Base-by-base conservation (phyloP, 768 basidiomycete genomes). In the Leucosporidium yakuticum region DNA sequence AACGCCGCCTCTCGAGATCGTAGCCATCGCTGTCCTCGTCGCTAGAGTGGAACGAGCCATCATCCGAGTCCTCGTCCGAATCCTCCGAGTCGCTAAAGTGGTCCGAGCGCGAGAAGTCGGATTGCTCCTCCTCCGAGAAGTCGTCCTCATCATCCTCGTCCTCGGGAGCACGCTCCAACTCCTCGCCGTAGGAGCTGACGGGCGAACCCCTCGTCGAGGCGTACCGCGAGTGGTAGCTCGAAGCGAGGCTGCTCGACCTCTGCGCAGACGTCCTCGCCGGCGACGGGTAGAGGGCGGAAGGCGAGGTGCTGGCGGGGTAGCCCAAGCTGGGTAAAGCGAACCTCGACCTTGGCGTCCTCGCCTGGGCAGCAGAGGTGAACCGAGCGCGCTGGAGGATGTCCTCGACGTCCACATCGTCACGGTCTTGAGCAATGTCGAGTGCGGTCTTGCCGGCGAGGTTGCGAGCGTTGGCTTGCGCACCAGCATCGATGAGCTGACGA, bases 401-500 rank as follows among this genome's bases (percentile, higher is more conserved):
- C 49, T 77, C 77, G 39, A 80, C 77, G 50, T 79, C 77, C 47
- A 71, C 65, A 61, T 80, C 77, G 53, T 80, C 80, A 7, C 75
- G 68, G 15, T 77, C 70, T n/a, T 74, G 70, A 0, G 80, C 80
- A 20, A 81, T 76, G 56, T 80, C 79, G 19, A 79, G 71, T 4
- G 81, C 76, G 36, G 78, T 77, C 64, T 77, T 75, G 12, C 80
- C 80, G 20, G 78, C 77, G 7, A 73, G 68, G 2, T 78, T 80
- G 7, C 73, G 73, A 27, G 73, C 63, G 31, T 75, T 73, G 34
- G 82, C 77, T 70, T 90, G 87, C 0, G 95, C 95, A 36, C 91
- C 91, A 36, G 86, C 90, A 17, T 83, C 81, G n/a, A 95, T 74
- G 36, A 99, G 81, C 8, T 87, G 78, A 56, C 82, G 80, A 3